Percentiles rank a stretch among this genome's conserved stretches.
Evolutionary conservation across 2,329 filamentous ascomycete genomes (phyloP).

Genomic region (Botrytis hyacinthi): DNA sequence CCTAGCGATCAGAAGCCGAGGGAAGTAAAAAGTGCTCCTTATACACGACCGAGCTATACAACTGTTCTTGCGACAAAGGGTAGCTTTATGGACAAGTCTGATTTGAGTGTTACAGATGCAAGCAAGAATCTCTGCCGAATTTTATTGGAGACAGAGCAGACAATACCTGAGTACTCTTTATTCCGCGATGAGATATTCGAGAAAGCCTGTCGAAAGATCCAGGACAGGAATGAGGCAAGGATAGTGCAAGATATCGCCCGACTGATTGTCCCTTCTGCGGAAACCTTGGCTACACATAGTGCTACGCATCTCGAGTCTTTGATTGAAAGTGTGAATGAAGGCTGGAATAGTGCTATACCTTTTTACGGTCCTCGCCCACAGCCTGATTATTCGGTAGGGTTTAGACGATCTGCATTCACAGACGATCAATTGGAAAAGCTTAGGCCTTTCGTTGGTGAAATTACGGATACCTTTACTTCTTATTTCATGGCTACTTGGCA

Average conservation of each 20-base stretch:
- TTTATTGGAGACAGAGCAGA: not conserved
- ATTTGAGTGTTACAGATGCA: slow-evolving; percentile 35
- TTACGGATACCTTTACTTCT: slow-evolving; percentile 36
- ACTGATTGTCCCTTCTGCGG: slow-evolving; percentile 2
- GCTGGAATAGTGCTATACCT: slow-evolving; percentile 44
- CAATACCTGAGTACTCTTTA: not conserved
- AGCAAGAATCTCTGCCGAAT: slow-evolving; percentile 37
- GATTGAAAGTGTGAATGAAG: slow-evolving; percentile 44
- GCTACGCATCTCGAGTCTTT: slow-evolving; percentile 37
- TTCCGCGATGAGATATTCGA: not conserved
- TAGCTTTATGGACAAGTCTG: slow-evolving; percentile 42
- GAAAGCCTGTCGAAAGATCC: not conserved
- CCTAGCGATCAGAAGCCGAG: slow-evolving; percentile 42
- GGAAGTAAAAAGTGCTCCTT: slow-evolving; percentile 42
- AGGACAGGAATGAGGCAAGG: not conserved
- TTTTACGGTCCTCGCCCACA: slow-evolving; percentile 39
- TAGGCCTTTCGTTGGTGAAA: slow-evolving; percentile 40
- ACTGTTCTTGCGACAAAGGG: slow-evolving; percentile 42
- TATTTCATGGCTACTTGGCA: slow-evolving; percentile 21
- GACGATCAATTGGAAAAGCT: slow-evolving; percentile 44
- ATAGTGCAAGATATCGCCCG: slow-evolving; percentile 2
- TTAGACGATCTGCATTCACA: slow-evolving; percentile 43
- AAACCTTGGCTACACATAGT: not conserved
- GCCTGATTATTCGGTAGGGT: slow-evolving; percentile 47
- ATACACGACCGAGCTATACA: slow-evolving; percentile 41